Conservation (phyloP, 129 eudicot species). For the Helichrysum umbraculigerum region DNA sequence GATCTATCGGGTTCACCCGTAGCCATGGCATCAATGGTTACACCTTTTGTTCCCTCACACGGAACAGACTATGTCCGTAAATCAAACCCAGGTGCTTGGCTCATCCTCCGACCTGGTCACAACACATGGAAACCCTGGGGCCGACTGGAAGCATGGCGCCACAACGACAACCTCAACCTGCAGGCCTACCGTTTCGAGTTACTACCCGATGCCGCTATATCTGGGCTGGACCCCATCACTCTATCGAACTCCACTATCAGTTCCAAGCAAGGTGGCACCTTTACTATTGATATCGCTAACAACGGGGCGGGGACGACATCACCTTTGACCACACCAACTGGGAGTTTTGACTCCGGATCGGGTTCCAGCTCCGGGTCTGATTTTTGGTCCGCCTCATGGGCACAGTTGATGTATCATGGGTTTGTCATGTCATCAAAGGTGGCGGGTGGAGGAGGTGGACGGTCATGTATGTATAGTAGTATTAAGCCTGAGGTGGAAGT, state of each 20-base stretch:
- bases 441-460: conserved; percentile 44
- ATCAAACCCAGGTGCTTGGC: conserved; percentile 96
- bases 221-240: conserved; percentile 49
- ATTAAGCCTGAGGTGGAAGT: conserved; percentile 80
- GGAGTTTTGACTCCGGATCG: conserved; percentile 69
- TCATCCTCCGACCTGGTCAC: conserved; percentile 79
- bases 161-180: conserved; percentile 38
- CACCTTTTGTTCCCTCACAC: conserved; percentile 85
- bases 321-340: conserved; percentile 62
- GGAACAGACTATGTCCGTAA: conserved; percentile 65
- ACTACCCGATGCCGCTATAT: conserved; percentile 51
- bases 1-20: conserved; percentile 93
- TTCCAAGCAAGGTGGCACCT: conserved; percentile 60
- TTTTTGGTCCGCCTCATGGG: conserved; percentile 63
- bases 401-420: conserved; percentile 66
- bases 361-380: conserved; percentile 61
- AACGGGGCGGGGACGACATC: conserved; percentile 33
- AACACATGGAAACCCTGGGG: conserved; percentile 97
- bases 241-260: conserved; percentile 52
- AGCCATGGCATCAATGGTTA: conserved; percentile 95
- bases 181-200: conserved; percentile 68
- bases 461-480: conserved; percentile 21
- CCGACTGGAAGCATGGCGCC: conserved; percentile 84
- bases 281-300: conserved; percentile 52
- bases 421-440: conserved; percentile 94